A percentile compares a stretch with the other conserved stretches of the same genome.
phyloP scores from a whole-genome alignment of 768 basidiomycete genomes.

The Boletus subparvulus region DNA sequence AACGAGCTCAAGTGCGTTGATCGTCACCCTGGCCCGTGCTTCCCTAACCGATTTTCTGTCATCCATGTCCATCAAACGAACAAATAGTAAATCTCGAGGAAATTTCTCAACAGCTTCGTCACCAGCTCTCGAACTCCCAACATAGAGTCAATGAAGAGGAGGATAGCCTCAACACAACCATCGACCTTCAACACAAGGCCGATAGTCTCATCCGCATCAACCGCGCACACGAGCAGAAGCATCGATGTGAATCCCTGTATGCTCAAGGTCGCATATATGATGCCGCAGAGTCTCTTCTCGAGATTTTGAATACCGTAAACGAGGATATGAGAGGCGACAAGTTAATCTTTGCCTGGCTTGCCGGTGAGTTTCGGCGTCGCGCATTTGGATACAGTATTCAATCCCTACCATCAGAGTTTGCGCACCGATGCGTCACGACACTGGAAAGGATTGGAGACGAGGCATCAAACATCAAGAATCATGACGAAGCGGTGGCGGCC shows the following conservation, averaged over 20 bases:
- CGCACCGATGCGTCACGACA: background rate
- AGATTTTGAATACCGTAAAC: background rate
- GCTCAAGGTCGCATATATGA: background rate
- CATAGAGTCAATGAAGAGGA: no score
- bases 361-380: background rate
- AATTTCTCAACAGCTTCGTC: background rate
- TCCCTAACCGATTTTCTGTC: background rate
- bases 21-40: background rate
- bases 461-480: background rate
- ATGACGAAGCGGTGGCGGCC: background rate
- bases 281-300: background rate
- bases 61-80: background rate
- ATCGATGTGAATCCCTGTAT: conserved; percentile 6
- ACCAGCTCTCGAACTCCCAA: no score
- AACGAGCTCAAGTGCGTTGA: background rate
- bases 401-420: conserved; percentile 1
- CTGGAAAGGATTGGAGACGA: background rate
- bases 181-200: background rate
- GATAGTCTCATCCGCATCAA: background rate
- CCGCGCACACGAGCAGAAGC: background rate
- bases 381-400: fast-evolving
- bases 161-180: no score
- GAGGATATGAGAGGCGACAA: background rate
- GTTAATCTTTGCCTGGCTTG: background rate
- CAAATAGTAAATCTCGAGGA: background rate